Conservation (phyloP, 148 eudicot genomes). For the Rhododendron henanense region DNA sequence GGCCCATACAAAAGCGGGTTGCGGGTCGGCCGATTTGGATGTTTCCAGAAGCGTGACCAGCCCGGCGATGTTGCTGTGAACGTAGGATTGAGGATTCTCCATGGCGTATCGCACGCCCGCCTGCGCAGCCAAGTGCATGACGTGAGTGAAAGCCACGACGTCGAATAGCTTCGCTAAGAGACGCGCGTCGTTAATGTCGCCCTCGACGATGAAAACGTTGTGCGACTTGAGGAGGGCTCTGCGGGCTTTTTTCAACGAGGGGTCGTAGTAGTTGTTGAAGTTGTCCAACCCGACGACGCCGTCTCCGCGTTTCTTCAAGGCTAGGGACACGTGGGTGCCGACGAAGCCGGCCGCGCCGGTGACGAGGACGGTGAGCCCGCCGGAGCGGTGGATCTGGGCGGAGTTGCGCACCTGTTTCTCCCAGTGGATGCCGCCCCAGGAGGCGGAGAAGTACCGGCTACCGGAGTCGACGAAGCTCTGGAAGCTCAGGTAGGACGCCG, state of each 20-base stretch:
- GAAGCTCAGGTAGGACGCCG: conserved; percentile 61
- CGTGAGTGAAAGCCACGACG: conserved; percentile 55
- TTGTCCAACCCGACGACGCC: conserved; percentile 86
- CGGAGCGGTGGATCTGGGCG: conserved; percentile 48
- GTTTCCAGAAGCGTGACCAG: conserved; percentile 56
- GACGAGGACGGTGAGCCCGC: conserved; percentile 60
- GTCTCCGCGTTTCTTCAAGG: conserved; percentile 63
- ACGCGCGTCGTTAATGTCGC: conserved; percentile 51
- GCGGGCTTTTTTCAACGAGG: conserved; percentile 50
- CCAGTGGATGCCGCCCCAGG: conserved; percentile 61
- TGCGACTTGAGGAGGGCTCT: conserved; percentile 20
- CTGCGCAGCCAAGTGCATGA: conserved; percentile 75
- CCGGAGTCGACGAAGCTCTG: conserved; percentile 61
- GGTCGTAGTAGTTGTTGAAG: conserved; percentile 71
- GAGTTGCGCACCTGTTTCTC: conserved; percentile 53
- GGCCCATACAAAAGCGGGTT: conserved; percentile 78
- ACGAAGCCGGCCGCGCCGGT: conserved; percentile 85
- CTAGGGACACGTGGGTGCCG: conserved; percentile 63
- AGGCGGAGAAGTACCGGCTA: conserved; percentile 37
- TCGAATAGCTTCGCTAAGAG: conserved; percentile 51
- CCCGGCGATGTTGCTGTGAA: conserved; percentile 70
- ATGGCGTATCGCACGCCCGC: conserved; percentile 81
- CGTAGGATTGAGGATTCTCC: conserved; percentile 64
- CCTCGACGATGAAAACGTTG: conserved; percentile 46
- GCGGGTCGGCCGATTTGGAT: conserved; percentile 52